Conservation (phyloP, 129 eudicot species). For the Centella asiatica region DNA sequence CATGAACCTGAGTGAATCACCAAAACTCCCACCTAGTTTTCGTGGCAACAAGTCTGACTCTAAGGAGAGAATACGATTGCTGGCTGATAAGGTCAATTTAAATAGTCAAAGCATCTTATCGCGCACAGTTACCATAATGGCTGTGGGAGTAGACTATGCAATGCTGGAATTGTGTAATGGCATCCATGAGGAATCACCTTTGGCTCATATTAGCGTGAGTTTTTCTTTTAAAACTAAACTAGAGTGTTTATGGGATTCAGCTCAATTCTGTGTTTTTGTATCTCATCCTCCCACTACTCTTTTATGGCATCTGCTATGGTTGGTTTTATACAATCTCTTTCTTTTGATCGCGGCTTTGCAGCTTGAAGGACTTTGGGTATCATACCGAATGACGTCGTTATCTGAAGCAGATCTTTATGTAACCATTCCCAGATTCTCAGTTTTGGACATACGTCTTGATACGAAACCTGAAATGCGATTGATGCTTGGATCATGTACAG, state of each 20-base stretch:
- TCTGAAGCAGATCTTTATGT: conserved; percentile 86
- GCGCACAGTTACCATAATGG: conserved; percentile 66
- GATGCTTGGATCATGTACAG: conserved; percentile 89
- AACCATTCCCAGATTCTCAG: conserved; percentile 71
- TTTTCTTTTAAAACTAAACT: neutral
- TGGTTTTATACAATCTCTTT: neutral
- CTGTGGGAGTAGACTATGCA: conserved; percentile 70
- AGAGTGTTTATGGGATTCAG: neutral
- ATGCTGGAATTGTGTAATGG: conserved; percentile 79
- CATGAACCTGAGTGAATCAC: conserved; percentile 68
- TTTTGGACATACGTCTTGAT: conserved; percentile 74
- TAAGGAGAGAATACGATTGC: conserved; percentile 55
- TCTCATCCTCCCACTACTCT: neutral
- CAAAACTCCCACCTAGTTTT: conserved; percentile 79
- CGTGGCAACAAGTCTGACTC: conserved; percentile 59
- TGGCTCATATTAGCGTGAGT: conserved; percentile 88
- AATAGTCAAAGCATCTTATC: conserved; percentile 84
- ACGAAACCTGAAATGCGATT: conserved; percentile 91
- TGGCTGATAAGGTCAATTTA: conserved; percentile 85
- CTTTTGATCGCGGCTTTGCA: conserved; percentile 22
- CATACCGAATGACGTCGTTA: conserved; percentile 83
- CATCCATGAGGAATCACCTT: conserved; percentile 61
- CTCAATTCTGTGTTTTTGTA: neutral
- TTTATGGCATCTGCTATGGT: neutral
- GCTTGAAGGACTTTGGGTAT: conserved; percentile 95